Percentiles rank a stretch among this genome's conserved stretches.
Evolutionary conservation across 176 grass and related monocot genomes (phyloP).

Genomic region (Aechmea fasciata): DNA sequence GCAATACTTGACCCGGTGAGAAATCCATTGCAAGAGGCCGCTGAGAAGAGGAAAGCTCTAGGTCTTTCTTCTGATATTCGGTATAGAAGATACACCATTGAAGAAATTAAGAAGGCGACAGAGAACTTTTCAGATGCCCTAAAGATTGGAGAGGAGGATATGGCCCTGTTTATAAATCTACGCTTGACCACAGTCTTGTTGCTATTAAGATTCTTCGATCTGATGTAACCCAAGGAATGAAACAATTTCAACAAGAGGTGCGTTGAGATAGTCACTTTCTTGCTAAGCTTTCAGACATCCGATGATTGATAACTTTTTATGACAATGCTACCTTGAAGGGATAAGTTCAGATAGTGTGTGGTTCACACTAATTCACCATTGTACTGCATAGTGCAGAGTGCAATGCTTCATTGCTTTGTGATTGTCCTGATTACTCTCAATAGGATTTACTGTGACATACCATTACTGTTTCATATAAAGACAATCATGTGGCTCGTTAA

Average conservation of each 20-base stretch:
- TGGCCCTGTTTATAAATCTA: conserved; percentile 77
- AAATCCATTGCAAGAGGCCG: conserved; percentile 19
- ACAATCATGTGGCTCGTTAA: too few relatives aligned
- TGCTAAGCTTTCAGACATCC: background rate
- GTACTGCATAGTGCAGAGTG: too few relatives aligned
- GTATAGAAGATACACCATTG: conserved; percentile 40
- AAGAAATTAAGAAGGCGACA: conserved; percentile 40
- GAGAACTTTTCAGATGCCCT: conserved; percentile 39
- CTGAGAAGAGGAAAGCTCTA: conserved; percentile 31
- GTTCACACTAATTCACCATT: background rate
- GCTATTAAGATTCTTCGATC: conserved; percentile 61
- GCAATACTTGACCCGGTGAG: conserved; percentile 13
- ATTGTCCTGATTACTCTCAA: too few relatives aligned
- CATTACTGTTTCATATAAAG: too few relatives aligned
- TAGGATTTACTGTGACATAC: too few relatives aligned
- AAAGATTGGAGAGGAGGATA: conserved; percentile 80
- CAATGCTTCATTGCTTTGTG: too few relatives aligned
- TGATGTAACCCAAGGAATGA: conserved; percentile 63
- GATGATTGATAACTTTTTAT: background rate
- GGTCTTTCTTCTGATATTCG: conserved; percentile 47
- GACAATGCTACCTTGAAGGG: background rate
- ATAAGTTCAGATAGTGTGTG: background rate
- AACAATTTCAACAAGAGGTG: conserved; percentile 92
- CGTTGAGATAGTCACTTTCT: conserved; percentile 2
- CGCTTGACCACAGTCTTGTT: conserved; percentile 46